These are phyloP conservation scores for rapeseed (Brassica napus) DNA, from an alignment of 345 rosid genomes.

Conservation along the genomic window DNA sequence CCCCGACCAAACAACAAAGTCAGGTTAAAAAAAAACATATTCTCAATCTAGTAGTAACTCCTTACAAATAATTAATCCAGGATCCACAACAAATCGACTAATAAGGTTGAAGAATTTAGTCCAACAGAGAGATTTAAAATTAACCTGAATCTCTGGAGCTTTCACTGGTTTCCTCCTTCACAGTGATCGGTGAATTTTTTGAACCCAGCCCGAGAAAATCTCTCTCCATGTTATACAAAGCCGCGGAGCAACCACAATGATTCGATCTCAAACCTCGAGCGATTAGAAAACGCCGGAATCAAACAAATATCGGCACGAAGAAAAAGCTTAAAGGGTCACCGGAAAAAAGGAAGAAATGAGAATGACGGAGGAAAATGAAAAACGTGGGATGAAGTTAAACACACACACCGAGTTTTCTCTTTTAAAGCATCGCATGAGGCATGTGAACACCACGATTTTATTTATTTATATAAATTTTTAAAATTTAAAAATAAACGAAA, in stretches of 20 bases:
- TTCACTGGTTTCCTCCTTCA: slow-evolving; percentile 51
- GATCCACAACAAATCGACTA: not conserved
- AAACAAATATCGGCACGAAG: not conserved
- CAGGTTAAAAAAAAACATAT: not conserved
- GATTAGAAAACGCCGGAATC: slow-evolving; percentile 8
- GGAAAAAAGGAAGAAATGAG: not conserved
- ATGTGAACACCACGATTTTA: slow-evolving; percentile 34
- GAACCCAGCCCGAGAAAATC: slow-evolving; percentile 58
- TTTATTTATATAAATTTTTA: not conserved
- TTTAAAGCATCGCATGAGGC: slow-evolving; percentile 34
- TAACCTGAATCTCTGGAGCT: slow-evolving; percentile 50
- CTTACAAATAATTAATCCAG: not conserved
- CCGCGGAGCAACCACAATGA: not conserved
- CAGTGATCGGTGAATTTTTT: slow-evolving; percentile 41
- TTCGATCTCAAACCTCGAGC: not conserved
- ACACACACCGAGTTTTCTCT: slow-evolving; percentile 20
- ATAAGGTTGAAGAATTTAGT: not conserved
- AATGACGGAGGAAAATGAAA: slow-evolving; percentile 9
- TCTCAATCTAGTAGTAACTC: slow-evolving; percentile 2
- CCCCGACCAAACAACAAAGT: slow-evolving; percentile 5
- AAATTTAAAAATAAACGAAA: not conserved
- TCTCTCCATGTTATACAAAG: slow-evolving; percentile 49
- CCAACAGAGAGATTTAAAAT: not conserved
- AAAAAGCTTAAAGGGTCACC: slow-evolving; percentile 14
- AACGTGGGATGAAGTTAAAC: slow-evolving; percentile 38